Base-by-base conservation (phyloP, 805 yeast genomes). In the Candida suzukii region DNA sequence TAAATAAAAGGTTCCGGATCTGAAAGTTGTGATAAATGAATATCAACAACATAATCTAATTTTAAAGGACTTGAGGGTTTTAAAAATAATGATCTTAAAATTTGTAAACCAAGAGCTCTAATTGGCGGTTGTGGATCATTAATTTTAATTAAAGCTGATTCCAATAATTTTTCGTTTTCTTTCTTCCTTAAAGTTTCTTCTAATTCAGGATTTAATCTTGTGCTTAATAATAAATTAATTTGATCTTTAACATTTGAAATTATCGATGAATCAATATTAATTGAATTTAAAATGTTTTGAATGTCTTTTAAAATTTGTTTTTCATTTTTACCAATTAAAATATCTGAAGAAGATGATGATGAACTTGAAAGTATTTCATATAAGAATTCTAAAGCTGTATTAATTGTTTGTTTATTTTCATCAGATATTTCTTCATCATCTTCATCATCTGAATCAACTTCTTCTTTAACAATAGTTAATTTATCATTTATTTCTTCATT, bases 1-100 rank as follows among this genome's bases (percentile, higher is more conserved):
- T 87, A 93, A 14, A 93, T 76, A 57, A 80, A 91, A 0, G 99
- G 95, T 44, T 91, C 99, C 0, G 77, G 70, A 49, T 88, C 95
- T 37, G 73, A 71, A 34, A 93, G 60, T 48, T 83, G 86, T 2
- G 69, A 62, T 16, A 84, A 52, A 54, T 84, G 86, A 13, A 87
- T 59, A 16, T 74, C 68, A 24, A 86, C 59, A 0, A 75, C 91
- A 40, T 74, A 72, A 3, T 72, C 75, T 10, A 74, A 38, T 0
- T 72, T 53, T 13, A 86, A 56, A 0, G 75, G 77, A 1, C 66
- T 56, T n/a, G 85, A 75, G 28, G 67, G 67, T 25, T 58, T 61
- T 33, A 64, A 68, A 6, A 77, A 67, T 34, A 88, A 64, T 42
- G 72, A 69, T 24, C 87, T 67, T 25, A 91, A 58, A 20, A 80